Evolutionary conservation across 371 early-diverging fungal species (phyloP), one percentile per base, ranked within the genome.

Genomic region (Mortierella sp.): DNA sequence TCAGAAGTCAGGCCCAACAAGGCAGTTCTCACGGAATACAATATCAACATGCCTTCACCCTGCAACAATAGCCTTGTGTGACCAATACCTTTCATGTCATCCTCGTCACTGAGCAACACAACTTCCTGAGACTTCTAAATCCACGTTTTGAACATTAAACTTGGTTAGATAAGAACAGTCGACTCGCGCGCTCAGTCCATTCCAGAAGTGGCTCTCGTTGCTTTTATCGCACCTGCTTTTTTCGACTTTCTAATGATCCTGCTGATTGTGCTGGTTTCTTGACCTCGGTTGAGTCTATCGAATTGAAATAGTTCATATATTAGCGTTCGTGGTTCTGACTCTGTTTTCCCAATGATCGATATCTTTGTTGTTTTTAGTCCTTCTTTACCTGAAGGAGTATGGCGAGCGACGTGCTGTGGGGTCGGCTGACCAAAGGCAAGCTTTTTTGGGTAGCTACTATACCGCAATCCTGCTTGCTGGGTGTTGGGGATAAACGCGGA

Each of bases 61-160:
- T 13, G 11, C 26, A n/a, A 54, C 42, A 38, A 34, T n/a, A 65
- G 3, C 16, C 42, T 21, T 45, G 28, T 24, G 45, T 50, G 42
- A 9, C 44, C n/a, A 47, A 11, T 72, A 82, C 83, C 83, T 79
- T 63, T 75, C 34, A 74, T 58, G 10, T 82, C 83, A 55, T 83
- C 81, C 63, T 81, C 83, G 47, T 83, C 83, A 47, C 83, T 79
- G 47, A 79, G 65, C n/a, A 79, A 38, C 10, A 79, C 73, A 57
- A 70, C 42, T 3, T 76, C 75, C 0, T 44, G 9, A 0, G 77
- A n/a, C 58, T 72, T 79, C 79, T 79, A 78, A 11, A 10, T 42
- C 14, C 11, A 7, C n/a, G 44, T 74, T 38, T 38, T 26, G 47
- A 7, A 48, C 10, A 28, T 34, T 42, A 24, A 9, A 14, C 26